Conservation (phyloP, 345 rosid species). For the Toxicodendron radicans region DNA sequence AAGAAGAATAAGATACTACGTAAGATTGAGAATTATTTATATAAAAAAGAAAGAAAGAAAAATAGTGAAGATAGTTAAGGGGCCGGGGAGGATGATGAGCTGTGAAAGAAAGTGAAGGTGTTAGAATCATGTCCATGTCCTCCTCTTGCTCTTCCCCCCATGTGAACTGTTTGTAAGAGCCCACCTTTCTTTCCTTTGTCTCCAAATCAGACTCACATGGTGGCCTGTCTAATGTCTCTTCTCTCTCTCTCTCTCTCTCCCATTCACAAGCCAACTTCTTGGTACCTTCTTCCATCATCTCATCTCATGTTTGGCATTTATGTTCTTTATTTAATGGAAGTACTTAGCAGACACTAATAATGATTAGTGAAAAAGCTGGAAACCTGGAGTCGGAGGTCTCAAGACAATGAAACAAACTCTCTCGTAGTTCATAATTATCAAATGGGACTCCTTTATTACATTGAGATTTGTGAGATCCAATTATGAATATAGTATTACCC, state of each 20-base stretch:
- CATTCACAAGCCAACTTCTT: slow-evolving; percentile 1
- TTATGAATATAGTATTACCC: too few species aligned
- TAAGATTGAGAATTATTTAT: neutral
- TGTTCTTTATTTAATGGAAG: slow-evolving; percentile 4
- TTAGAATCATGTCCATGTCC: slow-evolving; percentile 33
- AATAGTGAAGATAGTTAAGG: neutral
- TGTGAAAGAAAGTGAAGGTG: slow-evolving; percentile 34
- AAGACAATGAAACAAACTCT: too few species aligned
- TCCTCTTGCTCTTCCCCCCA: slow-evolving; percentile 20
- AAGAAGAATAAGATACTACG: too few species aligned
- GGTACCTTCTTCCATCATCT: slow-evolving; percentile 30
- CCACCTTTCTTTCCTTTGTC: slow-evolving; percentile 37
- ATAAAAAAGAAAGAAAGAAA: neutral
- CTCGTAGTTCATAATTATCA: too few species aligned
- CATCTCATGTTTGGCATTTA: slow-evolving; percentile 25
- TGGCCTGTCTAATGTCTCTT: slow-evolving; percentile 12
- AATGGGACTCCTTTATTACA: too few species aligned
- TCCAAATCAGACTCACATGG: slow-evolving; percentile 47
- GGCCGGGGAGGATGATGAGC: slow-evolving; percentile 26
- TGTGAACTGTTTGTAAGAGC: slow-evolving; percentile 33
- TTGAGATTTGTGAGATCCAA: too few species aligned
- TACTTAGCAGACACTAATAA: slow-evolving; percentile 24
- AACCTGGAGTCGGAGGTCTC: neutral
- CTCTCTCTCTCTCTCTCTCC: neutral
- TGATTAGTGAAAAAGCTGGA: slow-evolving; percentile 27